These are phyloP conservation scores for Phyllosticta citrichinensis DNA, from an alignment of 2,329 filamentous ascomycete genomes.

Conservation along the genomic window DNA sequence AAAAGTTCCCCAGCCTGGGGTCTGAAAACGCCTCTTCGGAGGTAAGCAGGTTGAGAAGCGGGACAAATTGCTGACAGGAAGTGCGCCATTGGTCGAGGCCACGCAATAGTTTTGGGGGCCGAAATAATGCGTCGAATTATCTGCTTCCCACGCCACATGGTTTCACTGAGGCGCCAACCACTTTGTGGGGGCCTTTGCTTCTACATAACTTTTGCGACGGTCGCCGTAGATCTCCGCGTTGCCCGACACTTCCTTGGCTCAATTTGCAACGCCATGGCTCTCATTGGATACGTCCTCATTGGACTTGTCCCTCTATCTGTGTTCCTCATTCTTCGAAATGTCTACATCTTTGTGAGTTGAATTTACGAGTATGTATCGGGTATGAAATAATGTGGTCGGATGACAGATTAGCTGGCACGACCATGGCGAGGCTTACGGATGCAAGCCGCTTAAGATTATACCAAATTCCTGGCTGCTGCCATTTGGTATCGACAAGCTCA, in stretches of 20 bases:
- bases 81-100: neutral
- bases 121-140: neutral
- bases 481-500: neutral
- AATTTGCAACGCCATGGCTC: neutral
- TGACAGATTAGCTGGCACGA: neutral
- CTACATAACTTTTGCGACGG: neutral
- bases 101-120: neutral
- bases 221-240: neutral
- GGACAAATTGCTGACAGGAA: neutral
- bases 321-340: neutral
- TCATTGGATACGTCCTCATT: neutral
- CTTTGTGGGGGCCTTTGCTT: neutral
- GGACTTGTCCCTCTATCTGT: neutral
- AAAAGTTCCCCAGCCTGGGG: neutral
- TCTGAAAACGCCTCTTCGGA: neutral
- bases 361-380: neutral
- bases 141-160: neutral
- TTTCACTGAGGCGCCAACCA: neutral
- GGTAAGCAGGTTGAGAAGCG: neutral
- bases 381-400: neutral
- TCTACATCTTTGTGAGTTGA: neutral
- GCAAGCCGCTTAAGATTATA: neutral
- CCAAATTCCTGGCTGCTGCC: neutral
- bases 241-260: neutral
- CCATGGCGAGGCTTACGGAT: neutral